Conservation (phyloP, 2,329 filamentous ascomycete genomes). For the Davidsoniella virescens region DNA sequence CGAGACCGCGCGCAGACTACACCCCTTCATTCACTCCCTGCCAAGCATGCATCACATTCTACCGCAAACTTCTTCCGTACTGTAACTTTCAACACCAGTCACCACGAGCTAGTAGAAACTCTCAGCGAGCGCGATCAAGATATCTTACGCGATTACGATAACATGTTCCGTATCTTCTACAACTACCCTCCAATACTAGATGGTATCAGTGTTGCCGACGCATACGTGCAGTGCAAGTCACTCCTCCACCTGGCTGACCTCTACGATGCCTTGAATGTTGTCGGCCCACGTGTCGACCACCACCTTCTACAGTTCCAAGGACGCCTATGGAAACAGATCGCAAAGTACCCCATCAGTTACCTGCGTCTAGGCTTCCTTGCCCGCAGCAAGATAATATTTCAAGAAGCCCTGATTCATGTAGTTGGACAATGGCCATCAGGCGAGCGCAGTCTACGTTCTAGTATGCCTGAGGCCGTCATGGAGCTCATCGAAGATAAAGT, state of each 20-base stretch:
- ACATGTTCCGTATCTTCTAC: constrained; percentile 90
- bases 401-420: constrained; percentile 80
- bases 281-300: constrained; percentile 81
- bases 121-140: constrained; percentile 51
- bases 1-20: no score
- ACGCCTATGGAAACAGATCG: constrained; percentile 86
- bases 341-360: constrained; percentile 88
- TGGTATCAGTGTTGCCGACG: constrained; percentile 73
- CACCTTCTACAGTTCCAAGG: constrained; percentile 85
- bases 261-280: constrained; percentile 78
- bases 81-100: constrained; percentile 42
- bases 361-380: constrained; percentile 78
- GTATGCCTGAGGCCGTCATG: constrained; percentile 59
- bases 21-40: constrained; percentile 10
- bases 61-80: constrained; percentile 61
- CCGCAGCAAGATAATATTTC: constrained; percentile 66
- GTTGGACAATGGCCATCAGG: constrained; percentile 86
- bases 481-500: constrained; percentile 93
- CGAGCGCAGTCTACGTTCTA: constrained; percentile 56
- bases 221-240: constrained; percentile 87
- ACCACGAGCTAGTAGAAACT: constrained; percentile 26
- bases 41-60: constrained; percentile 15
- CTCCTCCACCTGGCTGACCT: constrained; percentile 80
- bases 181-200: constrained; percentile 76
- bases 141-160: constrained; percentile 81